phyloP scores from a whole-genome alignment of 352 stramenopile species.

The Phytophthora aleatoria region DNA sequence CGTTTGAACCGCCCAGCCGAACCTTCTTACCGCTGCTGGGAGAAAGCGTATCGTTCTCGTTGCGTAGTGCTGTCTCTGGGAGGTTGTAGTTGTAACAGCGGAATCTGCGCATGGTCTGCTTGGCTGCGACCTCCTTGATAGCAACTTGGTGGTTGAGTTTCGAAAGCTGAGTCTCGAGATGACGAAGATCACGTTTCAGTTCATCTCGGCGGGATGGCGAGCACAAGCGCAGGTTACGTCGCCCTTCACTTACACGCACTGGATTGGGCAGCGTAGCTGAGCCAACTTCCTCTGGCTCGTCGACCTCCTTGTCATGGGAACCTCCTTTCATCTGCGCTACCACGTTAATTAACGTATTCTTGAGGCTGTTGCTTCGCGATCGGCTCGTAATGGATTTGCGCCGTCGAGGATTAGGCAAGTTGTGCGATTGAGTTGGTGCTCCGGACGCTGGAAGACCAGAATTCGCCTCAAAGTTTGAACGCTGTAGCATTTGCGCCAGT shows the following conservation, averaged over 20 bases:
- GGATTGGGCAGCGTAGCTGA: slow-evolving; percentile 41
- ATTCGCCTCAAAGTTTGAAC: slow-evolving; percentile 26
- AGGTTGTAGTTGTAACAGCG: slow-evolving; percentile 88
- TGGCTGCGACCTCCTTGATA: slow-evolving; percentile 64
- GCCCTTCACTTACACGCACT: slow-evolving; percentile 30
- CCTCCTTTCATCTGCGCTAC: slow-evolving; percentile 61
- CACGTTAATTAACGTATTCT: slow-evolving; percentile 65
- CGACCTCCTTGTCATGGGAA: slow-evolving; percentile 39
- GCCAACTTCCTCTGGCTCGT: slow-evolving; percentile 34
- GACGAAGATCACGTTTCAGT: slow-evolving; percentile 58
- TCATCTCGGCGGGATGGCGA: slow-evolving; percentile 52
- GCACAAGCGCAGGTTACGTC: slow-evolving; percentile 24
- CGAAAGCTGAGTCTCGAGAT: slow-evolving; percentile 62
- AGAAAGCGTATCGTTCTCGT: slow-evolving; percentile 55
- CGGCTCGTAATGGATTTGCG: slow-evolving; percentile 65
- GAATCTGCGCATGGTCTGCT: slow-evolving; percentile 64
- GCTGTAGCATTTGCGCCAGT: slow-evolving; percentile 42
- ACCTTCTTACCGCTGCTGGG: slow-evolving; percentile 39
- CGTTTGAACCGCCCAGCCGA: slow-evolving; percentile 21
- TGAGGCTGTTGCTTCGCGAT: slow-evolving; percentile 70
- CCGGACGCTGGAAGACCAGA: slow-evolving; percentile 10
- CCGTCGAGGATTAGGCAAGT: slow-evolving; percentile 48
- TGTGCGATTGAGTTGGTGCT: slow-evolving; percentile 22
- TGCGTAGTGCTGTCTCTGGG: slow-evolving; percentile 51
- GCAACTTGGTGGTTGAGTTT: slow-evolving; percentile 70